Conservation (phyloP, 1,284 basidiomycete genomes). For the Calocybe gambosa region DNA sequence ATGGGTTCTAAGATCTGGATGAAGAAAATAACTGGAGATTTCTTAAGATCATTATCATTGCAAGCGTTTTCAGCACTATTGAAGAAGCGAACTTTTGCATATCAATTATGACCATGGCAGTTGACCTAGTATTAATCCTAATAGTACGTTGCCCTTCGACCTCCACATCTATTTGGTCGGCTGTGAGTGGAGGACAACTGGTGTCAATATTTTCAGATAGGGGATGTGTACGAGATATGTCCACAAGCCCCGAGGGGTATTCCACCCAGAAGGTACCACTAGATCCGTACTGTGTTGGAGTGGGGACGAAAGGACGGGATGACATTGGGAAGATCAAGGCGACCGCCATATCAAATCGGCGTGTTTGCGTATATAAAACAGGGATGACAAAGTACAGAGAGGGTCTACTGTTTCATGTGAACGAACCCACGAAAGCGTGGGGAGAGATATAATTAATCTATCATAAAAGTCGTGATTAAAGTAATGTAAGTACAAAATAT, state of each 20-base stretch:
- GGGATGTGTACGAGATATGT: constrained; percentile 47
- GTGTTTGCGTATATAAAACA: neutral
- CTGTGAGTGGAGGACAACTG: constrained; percentile 25
- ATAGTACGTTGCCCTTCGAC: constrained; percentile 47
- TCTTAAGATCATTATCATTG: neutral
- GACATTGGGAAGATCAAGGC: constrained; percentile 31
- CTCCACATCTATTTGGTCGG: constrained; percentile 44
- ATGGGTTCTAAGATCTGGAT: constrained; percentile 53
- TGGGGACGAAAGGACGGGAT: constrained; percentile 34
- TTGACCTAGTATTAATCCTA: constrained; percentile 42
- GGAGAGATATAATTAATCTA: constrained; percentile 4
- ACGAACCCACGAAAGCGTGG: neutral
- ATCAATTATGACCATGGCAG: constrained; percentile 58
- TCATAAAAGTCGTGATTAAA: constrained; percentile 10
- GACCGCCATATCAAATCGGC: neutral
- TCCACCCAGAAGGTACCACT: constrained; percentile 60
- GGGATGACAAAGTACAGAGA: neutral
- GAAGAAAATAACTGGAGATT: constrained; percentile 51
- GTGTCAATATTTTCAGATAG: constrained; percentile 20
- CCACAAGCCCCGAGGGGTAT: constrained; percentile 57
- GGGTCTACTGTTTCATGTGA: neutral
- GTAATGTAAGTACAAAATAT: neutral
- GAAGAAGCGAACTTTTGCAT: constrained; percentile 60
- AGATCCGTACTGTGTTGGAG: constrained; percentile 48
- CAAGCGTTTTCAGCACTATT: neutral